phyloP scores from a whole-genome alignment of 371 early-diverging fungal species.

The Mortierella sp. region DNA sequence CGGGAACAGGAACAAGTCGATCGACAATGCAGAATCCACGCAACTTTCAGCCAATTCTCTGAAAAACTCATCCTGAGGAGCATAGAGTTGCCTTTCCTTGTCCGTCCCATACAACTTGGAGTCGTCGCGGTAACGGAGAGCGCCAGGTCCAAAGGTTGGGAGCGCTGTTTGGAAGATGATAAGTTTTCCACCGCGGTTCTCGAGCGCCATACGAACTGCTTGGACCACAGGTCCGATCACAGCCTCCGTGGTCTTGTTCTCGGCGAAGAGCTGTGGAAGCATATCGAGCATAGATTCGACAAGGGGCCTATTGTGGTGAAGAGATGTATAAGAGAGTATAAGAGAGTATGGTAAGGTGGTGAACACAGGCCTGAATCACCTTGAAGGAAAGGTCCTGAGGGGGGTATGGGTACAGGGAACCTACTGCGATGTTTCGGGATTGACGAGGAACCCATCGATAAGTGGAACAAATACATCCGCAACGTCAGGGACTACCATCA shows the following conservation, averaged over 20 bases:
- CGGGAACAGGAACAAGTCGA: slow-evolving; percentile 92
- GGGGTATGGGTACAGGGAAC: background rate
- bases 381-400: background rate
- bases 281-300: slow-evolving; percentile 84
- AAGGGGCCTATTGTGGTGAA: slow-evolving; percentile 56
- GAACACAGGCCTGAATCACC: background rate
- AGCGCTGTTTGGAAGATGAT: slow-evolving; percentile 84
- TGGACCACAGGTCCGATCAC: slow-evolving; percentile 89
- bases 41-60: slow-evolving; percentile 81
- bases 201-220: slow-evolving; percentile 80
- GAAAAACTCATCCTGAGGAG: slow-evolving; percentile 89
- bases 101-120: slow-evolving; percentile 89
- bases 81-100: slow-evolving; percentile 87
- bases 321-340: slow-evolving; percentile 5
- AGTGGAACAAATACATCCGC: slow-evolving; percentile 94
- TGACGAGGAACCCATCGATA: slow-evolving; percentile 86
- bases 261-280: slow-evolving; percentile 83
- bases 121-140: slow-evolving; percentile 90
- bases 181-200: slow-evolving; percentile 88
- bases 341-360: background rate
- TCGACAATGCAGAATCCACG: slow-evolving; percentile 81
- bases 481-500: slow-evolving; percentile 95
- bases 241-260: slow-evolving; percentile 75
- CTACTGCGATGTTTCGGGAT: slow-evolving; percentile 74
- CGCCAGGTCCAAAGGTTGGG: slow-evolving; percentile 89